Evolutionary conservation across 371 early-diverging fungal species (phyloP), one percentile per base, ranked within the genome.

Genomic region (Entomophthora muscae): DNA sequence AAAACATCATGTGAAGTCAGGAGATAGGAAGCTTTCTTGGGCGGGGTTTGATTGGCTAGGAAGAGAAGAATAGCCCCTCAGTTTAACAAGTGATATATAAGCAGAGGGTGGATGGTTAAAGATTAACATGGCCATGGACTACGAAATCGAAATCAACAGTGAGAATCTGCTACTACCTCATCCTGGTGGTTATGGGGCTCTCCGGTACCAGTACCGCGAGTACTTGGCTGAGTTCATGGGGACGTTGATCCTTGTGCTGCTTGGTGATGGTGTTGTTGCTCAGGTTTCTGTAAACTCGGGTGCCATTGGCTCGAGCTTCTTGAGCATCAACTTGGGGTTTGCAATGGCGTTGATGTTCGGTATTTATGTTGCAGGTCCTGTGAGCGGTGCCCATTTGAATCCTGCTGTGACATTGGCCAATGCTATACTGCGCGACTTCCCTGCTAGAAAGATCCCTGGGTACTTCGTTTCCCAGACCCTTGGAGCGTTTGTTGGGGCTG

Each of bases 331-430:
- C 32, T 67, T 83, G 57, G 79, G 80, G 54, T 80, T 76, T 73
- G 84, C 81, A 42, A 67, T 83, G 0, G 83, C 75, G 3, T 69
- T 83, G 58, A 75, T 74, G 63, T 66, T 76, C 2, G 83, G 76
- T 57, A 76, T 88, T 61, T 83, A 80, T 65, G 73, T 86, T 52
- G 72, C 83, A 28, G 85, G 86, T 3, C 83, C 84, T 66, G 72
- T 88, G n/a, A 86, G 87, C 21, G 88, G 89, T 31, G 90, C 76
- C 28, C 88, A 88, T 70, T 73, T 89, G 60, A 89, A 89, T 66
- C 90, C 90, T 21, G 88, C 87, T 1, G 82, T 89, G 52, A 82
- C 89, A 0, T 63, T 88, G 3, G 74, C 83, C 17, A 77, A 84
- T 65, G 85, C 81, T 52, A 69, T 78, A 21, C 86, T 79, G 70